phyloP scores from a whole-genome alignment of 1,284 basidiomycete genomes.

The Cryptococcus jaspeensis region DNA sequence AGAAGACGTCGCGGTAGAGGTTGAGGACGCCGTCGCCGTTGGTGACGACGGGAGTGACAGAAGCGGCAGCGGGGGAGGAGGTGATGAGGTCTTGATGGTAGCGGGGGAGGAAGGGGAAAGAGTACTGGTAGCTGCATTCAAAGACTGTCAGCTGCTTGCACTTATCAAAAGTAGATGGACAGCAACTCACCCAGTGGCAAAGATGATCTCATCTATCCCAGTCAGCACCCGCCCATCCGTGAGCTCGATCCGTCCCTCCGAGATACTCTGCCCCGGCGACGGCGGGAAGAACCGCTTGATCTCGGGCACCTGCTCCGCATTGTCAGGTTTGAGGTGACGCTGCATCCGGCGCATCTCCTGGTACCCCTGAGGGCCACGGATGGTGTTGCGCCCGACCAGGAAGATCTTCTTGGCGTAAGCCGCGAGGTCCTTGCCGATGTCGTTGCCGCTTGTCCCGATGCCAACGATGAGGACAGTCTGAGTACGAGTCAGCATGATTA shows the following conservation, averaged over 20 bases:
- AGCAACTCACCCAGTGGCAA: constrained; percentile 54
- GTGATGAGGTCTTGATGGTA: constrained; percentile 49
- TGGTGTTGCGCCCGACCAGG: constrained; percentile 48
- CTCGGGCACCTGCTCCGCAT: constrained; percentile 43
- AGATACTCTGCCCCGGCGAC: constrained; percentile 20
- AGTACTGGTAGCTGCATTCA: constrained; percentile 49
- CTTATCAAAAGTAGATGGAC: background rate
- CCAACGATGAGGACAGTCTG: constrained; percentile 57
- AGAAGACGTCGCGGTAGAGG: constrained; percentile 55
- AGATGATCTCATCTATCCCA: constrained; percentile 53
- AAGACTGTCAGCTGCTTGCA: background rate
- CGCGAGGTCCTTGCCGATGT: constrained; percentile 51
- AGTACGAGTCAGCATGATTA: background rate
- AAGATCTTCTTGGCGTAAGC: constrained; percentile 47
- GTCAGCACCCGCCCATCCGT: constrained; percentile 52
- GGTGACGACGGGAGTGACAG: constrained; percentile 47
- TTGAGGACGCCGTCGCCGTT: constrained; percentile 56
- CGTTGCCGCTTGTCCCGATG: constrained; percentile 54
- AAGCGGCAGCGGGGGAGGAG: constrained; percentile 21
- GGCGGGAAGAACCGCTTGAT: constrained; percentile 45
- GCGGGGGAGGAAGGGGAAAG: constrained; percentile 56
- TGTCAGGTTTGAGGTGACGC: constrained; percentile 34
- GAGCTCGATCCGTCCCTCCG: constrained; percentile 49
- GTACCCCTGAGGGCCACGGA: constrained; percentile 23
- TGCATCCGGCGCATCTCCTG: constrained; percentile 40